A percentile compares a stretch with the other conserved stretches of the same genome.
phyloP scores from a whole-genome alignment of 805 yeast species.

The Pichia membranifaciens region DNA sequence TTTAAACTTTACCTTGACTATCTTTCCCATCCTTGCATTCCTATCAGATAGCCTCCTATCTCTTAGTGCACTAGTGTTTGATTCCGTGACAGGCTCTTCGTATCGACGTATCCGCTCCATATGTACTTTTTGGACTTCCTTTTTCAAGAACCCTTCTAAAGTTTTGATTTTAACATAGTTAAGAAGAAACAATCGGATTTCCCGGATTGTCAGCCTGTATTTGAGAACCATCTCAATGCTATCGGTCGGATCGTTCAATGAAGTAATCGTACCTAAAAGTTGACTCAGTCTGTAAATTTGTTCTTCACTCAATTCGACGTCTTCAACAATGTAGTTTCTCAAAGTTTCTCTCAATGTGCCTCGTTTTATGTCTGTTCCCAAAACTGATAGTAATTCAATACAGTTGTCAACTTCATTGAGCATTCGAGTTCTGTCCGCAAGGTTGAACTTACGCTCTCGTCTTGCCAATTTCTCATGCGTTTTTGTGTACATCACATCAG shows the following conservation, averaged over 20 bases:
- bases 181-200: slow-evolving; percentile 34
- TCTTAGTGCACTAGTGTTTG: slow-evolving; percentile 7
- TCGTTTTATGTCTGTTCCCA: slow-evolving; percentile 21
- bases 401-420: slow-evolving; percentile 53
- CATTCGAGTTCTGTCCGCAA: slow-evolving; percentile 47
- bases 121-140: slow-evolving; percentile 6
- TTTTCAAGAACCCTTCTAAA: slow-evolving; percentile 27
- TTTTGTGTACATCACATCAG: slow-evolving; percentile 36
- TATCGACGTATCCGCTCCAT: slow-evolving; percentile 19
- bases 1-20: slow-evolving; percentile 32
- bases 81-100: slow-evolving; percentile 13
- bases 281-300: slow-evolving; percentile 7
- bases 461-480: slow-evolving; percentile 58
- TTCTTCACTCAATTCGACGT: slow-evolving; percentile 12
- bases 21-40: slow-evolving; percentile 31
- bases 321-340: slow-evolving; percentile 6
- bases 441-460: slow-evolving; percentile 56
- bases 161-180: slow-evolving; percentile 37
- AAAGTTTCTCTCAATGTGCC: slow-evolving; percentile 10
- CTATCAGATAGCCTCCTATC: slow-evolving; percentile 12
- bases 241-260: slow-evolving; percentile 43
- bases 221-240: slow-evolving; percentile 46
- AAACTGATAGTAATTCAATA: slow-evolving; percentile 37
- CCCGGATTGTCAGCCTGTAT: slow-evolving; percentile 45
- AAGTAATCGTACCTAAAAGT: slow-evolving; percentile 33